These are phyloP conservation scores for Cavenderia fasciculata DNA, from an alignment of 78 protist species.

Conservation along the genomic window DNA sequence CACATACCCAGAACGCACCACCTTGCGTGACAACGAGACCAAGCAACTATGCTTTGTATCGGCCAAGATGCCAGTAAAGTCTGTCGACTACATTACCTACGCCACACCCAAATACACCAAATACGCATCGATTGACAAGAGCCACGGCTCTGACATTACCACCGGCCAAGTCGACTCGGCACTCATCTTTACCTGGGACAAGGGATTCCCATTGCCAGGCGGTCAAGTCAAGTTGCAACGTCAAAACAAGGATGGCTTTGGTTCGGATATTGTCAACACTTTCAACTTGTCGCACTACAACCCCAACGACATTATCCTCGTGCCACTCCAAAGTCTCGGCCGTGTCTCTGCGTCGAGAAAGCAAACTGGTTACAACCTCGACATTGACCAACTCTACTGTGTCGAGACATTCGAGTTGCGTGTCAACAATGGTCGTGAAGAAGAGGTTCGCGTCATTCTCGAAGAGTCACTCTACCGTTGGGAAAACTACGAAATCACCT, in stretches of 20 bases:
- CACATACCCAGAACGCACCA: conserved; percentile 16
- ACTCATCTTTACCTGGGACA: conserved; percentile 16
- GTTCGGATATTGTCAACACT: conserved; percentile 46
- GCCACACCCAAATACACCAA: conserved; percentile 63
- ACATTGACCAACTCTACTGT: conserved; percentile 18
- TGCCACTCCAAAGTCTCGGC: conserved; percentile 60
- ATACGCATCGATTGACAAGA: neutral
- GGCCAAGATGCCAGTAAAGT: conserved; percentile 41
- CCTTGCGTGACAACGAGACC: conserved; percentile 10
- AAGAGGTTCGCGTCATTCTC: conserved; percentile 26
- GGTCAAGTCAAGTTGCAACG: conserved; percentile 62
- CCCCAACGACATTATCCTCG: conserved; percentile 3
- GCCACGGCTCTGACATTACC: conserved; percentile 14
- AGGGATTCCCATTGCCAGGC: conserved; percentile 39
- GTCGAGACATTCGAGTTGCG: conserved; percentile 62
- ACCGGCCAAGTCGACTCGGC: conserved; percentile 21
- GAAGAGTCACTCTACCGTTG: conserved; percentile 51
- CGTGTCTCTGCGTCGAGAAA: conserved; percentile 24
- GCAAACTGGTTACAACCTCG: conserved; percentile 72
- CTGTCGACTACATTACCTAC: conserved; percentile 24
- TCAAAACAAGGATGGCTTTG: conserved; percentile 40
- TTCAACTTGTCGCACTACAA: conserved; percentile 37
- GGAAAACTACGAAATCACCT: conserved; percentile 38
- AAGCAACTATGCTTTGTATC: conserved; percentile 53
- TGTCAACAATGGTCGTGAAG: conserved; percentile 62